These are phyloP conservation scores for Leucocoprinus leucothites DNA, from an alignment of 768 basidiomycete species.

Conservation along the genomic window DNA sequence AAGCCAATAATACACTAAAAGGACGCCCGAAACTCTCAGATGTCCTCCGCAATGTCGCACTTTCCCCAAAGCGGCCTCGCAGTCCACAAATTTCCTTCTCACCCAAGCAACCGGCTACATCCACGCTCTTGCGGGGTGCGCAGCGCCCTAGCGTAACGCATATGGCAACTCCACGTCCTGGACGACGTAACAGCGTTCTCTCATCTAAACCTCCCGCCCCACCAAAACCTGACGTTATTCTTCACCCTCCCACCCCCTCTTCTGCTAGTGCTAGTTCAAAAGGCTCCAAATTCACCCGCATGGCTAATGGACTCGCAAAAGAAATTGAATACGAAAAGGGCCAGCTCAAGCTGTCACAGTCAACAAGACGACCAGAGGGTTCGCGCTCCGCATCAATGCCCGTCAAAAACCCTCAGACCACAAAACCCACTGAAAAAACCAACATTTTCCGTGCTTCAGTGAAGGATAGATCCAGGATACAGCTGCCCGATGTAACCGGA, in stretches of 20 bases:
- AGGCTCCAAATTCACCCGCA: constrained; percentile 56
- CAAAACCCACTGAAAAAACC: constrained; percentile 20
- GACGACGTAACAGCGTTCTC: constrained; percentile 25
- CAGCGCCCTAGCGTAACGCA: constrained; percentile 4
- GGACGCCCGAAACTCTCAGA: constrained; percentile 64
- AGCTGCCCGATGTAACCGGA: constrained; percentile 82
- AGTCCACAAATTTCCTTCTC: constrained; percentile 31
- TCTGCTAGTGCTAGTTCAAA: constrained; percentile 18
- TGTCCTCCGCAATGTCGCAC: constrained; percentile 63
- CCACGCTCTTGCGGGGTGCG: constrained; percentile 1
- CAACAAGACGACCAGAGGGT: neutral
- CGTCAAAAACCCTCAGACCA: constrained; percentile 28
- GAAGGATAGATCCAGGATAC: constrained; percentile 36
- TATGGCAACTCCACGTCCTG: constrained; percentile 31
- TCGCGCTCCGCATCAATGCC: constrained; percentile 14
- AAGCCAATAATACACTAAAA: constrained; percentile 26
- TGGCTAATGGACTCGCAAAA: constrained; percentile 52
- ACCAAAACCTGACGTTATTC: constrained; percentile 45
- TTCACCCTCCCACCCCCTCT: constrained; percentile 64
- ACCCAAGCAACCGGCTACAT: constrained; percentile 4
- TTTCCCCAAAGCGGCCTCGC: constrained; percentile 76
- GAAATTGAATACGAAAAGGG: constrained; percentile 45
- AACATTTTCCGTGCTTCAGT: constrained; percentile 6
- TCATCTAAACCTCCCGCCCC: constrained; percentile 24
- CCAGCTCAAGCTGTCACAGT: constrained; percentile 8